These are phyloP conservation scores for Ilex asprella DNA, from an alignment of 257 asterid genomes.

Conservation along the genomic window DNA sequence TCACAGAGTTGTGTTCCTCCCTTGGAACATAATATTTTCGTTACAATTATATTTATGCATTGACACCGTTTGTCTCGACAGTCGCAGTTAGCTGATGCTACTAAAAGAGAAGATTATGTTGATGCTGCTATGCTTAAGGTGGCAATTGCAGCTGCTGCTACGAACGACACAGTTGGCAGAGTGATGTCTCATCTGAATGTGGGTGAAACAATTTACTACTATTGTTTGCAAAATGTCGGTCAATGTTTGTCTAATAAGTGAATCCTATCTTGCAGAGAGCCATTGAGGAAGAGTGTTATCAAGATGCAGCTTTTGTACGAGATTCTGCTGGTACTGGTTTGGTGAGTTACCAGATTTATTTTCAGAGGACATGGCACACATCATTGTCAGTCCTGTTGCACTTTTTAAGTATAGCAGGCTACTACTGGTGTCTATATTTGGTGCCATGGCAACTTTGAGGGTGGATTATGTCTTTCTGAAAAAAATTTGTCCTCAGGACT, in stretches of 20 bases:
- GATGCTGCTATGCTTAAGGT: slow-evolving; percentile 93
- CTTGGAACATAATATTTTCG: no score
- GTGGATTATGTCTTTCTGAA: no score
- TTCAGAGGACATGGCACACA: no score
- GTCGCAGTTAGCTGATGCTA: slow-evolving; percentile 61
- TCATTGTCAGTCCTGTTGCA: no score
- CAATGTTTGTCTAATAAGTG: background rate
- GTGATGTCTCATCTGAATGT: slow-evolving; percentile 78
- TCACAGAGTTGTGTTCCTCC: no score
- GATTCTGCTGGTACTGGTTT: slow-evolving; percentile 87
- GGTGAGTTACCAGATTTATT: slow-evolving; percentile 42
- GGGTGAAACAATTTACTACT: slow-evolving; percentile 10
- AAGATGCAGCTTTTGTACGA: slow-evolving; percentile 81
- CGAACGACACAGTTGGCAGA: slow-evolving; percentile 79
- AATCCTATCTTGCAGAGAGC: slow-evolving; percentile 45
- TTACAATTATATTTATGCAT: background rate
- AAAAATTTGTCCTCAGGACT: no score
- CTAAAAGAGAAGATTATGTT: slow-evolving; percentile 73
- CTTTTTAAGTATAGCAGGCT: no score
- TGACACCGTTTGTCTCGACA: slow-evolving; percentile 32
- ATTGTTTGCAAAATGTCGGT: background rate
- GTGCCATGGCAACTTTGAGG: no score
- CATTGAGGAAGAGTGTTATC: slow-evolving; percentile 69
- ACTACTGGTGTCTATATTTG: no score
- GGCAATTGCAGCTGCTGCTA: slow-evolving; percentile 92